A percentile compares a stretch with the other conserved stretches of the same genome.
Evolutionary conservation across 2,329 filamentous ascomycete genomes (phyloP).

Genomic region (Neonectria sp.): DNA sequence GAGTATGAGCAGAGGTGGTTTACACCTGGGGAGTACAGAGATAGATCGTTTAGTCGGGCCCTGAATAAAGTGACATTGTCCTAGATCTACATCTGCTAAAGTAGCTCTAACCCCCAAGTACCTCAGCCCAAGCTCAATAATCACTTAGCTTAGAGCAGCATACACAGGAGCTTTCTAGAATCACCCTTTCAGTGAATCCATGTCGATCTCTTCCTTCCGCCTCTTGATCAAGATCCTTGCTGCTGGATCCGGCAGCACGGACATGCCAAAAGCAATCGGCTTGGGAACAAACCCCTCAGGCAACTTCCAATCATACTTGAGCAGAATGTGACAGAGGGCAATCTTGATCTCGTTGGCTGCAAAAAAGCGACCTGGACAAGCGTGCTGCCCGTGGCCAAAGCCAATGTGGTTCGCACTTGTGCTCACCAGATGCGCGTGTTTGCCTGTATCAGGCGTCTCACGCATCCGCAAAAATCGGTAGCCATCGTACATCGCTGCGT

Average conservation of each 20-base stretch:
- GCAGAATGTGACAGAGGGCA: constrained; percentile 62
- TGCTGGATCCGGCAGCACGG: neutral
- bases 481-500: constrained; percentile 49
- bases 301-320: constrained; percentile 62
- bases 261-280: neutral
- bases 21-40: too few species aligned
- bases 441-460: constrained; percentile 52
- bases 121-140: neutral
- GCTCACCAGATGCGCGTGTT: constrained; percentile 61
- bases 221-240: neutral
- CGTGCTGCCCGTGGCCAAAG: constrained; percentile 70
- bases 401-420: constrained; percentile 63
- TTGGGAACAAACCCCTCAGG: neutral
- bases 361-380: constrained; percentile 69
- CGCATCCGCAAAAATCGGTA: constrained; percentile 61
- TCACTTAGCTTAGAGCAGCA: neutral
- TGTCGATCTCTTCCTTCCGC: neutral
- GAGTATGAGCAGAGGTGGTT: too few species aligned
- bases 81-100: too few species aligned
- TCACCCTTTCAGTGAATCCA: neutral
- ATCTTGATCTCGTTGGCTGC: constrained; percentile 68
- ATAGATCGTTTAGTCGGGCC: too few species aligned
- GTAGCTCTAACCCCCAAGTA: too few species aligned
- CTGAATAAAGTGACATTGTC: too few species aligned
- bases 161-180: neutral